Evolutionary conservation across 106 monocot genomes (phyloP), one percentile per base, ranked within the genome.

Genomic region (Xerophyta viscosa): DNA sequence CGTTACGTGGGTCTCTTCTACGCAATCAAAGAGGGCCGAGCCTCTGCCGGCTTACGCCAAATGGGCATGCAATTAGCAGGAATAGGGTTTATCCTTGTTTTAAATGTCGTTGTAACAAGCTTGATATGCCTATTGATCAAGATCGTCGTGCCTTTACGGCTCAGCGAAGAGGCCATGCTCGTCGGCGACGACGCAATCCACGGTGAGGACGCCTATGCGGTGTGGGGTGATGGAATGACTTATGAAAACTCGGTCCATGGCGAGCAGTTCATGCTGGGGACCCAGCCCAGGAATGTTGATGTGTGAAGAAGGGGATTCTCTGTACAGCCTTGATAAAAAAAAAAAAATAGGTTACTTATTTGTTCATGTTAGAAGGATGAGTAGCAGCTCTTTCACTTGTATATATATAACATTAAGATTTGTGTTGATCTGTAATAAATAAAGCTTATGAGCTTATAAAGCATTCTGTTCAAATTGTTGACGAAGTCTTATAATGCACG

Each of bases 161-260:
- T 73, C 18, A 29, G 54, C 23, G 66, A 66, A n/a, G 60, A 66
- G 20, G 54, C 54, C 39, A 29, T 73, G 54, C 8, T 18, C 17
- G 30, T 56, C 21, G 73, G 73, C 27, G 73, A 67, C 31, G 73
- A 73, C 50, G 54, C 73, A 3, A 50, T 73, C 9, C 73, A 73
- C 29, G 73, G 73, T 0, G 73, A 73, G 66, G 73, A 73, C 3
- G 73, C 73, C 7, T 46, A 46, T 20, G 46, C 46, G 2, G 13
- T 46, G 46, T 46, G 46, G 46, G 46, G 17, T 7, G 46, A 46
- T 19, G 46, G 46, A 19, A 46, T 46, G 46, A 46, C 4, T 17
- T 13, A 19, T 7, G 46, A 46, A 8, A 17, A 46, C 46, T 46
- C 46, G 46, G 20, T 46, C 19, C 4, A 46, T 19, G 18, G 46